Evolutionary conservation across 1,284 basidiomycete species (phyloP), one percentile per base, ranked within the genome.

Genomic region (Cryptococcus depauperatus): DNA sequence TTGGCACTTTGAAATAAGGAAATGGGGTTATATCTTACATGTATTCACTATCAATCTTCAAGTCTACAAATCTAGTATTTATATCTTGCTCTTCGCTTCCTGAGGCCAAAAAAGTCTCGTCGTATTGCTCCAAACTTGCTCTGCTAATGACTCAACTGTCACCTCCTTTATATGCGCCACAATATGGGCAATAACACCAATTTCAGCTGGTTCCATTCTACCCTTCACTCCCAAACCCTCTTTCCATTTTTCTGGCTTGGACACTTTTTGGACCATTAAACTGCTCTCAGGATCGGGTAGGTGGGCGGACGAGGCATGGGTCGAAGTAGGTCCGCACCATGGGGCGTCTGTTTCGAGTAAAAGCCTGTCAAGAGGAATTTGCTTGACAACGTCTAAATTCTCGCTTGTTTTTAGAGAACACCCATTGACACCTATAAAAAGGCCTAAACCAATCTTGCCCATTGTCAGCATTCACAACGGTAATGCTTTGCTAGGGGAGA

Each of bases 261-360:
- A 41, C 21, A 67, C 61, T 44, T 57, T 76, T 75, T 10, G 75
- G 62, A 21, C 73, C 54, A 3, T 81, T 78, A 55, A 83, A 13
- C 78, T 57, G 3, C 53, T 54, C 9, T 56, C 55, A 0, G 46
- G 4, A 9, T 41, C 41, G 8, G 77, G 72, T 2, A 89, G 66
- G 57, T 80, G 73, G 5, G 65, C 43, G 49, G 78, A 75, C 0
- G 85, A 87, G 3, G 85, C 84, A 50, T 89, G 85, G 0, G 82
- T 81, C 1, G 80, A 75, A 4, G 84, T 84, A 67, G 85, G 76
- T 3, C 82, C 78, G 62, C 88, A 91, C 85, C 87, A 91, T 3
- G 85, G 85, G 0, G 83, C 79, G 67, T 88, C 85, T 85, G 47
- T 90, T 66, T 93, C 89, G 10, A 93, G 73, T 73, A 91, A 74